Evolutionary conservation across 179 eudicot species (phyloP), one percentile per base, ranked within the genome.

Genomic region (Drosera spatulata): DNA sequence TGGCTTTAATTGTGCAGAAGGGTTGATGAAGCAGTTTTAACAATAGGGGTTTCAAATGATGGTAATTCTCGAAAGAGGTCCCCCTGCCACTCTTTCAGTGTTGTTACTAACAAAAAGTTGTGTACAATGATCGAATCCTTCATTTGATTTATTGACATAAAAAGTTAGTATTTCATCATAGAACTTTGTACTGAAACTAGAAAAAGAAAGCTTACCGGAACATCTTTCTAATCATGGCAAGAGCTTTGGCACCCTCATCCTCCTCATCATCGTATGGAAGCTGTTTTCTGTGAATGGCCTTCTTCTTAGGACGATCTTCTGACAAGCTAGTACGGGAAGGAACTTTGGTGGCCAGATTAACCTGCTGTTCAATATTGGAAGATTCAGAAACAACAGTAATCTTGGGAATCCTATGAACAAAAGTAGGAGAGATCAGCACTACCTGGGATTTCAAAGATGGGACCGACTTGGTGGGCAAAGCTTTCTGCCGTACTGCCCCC

Each of bases 391-490:
- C 8, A 10, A 2, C 44, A 44, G 33, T 22, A 22, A 22, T 22
- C 33, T 22, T 22, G 33, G 33, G 33, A 22, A 22, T 22, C 33
- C 33, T 22, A 22, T 22, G 33, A 22, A 22, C 33, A 22, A 10
- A 22, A 43, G 40, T 39, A 10, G 39, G 44, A 39, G 38, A 15
- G 61, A 14, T n/a, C 59, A 48, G 53, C 14, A 41, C 52, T 15
- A 82, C 87, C 88, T 84, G 86, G 60, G 51, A 61, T 67, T 58
- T 84, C 3, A 79, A 76, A 49, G 81, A 61, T 50, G 71, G 38
- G 22, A 59, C 61, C 14, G 71, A 55, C 57, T 72, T 77, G 69
- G 66, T 75, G 4, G 66, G 55, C 6, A 61, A 48, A 7, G 71
- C 40, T 64, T 63, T 86, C 41, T 73, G 73, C 64, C 59, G 82